Conservation (phyloP, 163 green algal genomes). For the Chloromonas sp. region DNA sequence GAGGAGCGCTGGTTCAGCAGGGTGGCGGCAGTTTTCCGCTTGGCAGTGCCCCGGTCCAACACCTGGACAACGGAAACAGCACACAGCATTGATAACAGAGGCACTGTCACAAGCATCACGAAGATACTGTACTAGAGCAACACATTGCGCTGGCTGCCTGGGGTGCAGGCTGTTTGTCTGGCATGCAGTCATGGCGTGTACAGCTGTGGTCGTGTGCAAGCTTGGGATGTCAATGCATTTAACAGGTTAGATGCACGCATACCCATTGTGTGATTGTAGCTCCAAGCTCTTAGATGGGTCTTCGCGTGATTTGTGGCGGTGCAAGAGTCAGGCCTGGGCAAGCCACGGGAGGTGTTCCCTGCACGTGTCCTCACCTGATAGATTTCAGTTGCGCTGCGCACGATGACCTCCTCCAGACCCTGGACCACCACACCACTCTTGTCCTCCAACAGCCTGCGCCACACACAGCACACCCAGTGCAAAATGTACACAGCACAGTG, state of each 20-base stretch:
- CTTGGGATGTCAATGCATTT: too few species aligned
- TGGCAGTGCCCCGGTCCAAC: constrained; percentile 82
- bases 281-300: too few species aligned
- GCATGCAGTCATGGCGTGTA: too few species aligned
- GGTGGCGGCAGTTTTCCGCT: constrained; percentile 90
- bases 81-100: too few species aligned
- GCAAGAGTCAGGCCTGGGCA: too few species aligned
- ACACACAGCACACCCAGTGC: constrained; percentile 11
- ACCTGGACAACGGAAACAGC: constrained; percentile 34
- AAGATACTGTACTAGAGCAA: background rate
- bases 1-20: constrained; percentile 95
- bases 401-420: constrained; percentile 90
- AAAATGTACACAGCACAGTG: background rate
- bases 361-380: constrained; percentile 52
- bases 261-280: too few species aligned
- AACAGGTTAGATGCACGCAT: too few species aligned
- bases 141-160: background rate
- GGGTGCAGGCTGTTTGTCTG: too few species aligned
- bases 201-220: too few species aligned
- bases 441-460: constrained; percentile 82
- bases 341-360: too few species aligned
- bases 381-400: constrained; percentile 74
- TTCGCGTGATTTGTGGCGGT: too few species aligned
- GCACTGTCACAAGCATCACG: too few species aligned
- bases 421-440: constrained; percentile 79